These are phyloP conservation scores for Camelina sativa DNA, from an alignment of 345 rosid species.

Conservation along the genomic window DNA sequence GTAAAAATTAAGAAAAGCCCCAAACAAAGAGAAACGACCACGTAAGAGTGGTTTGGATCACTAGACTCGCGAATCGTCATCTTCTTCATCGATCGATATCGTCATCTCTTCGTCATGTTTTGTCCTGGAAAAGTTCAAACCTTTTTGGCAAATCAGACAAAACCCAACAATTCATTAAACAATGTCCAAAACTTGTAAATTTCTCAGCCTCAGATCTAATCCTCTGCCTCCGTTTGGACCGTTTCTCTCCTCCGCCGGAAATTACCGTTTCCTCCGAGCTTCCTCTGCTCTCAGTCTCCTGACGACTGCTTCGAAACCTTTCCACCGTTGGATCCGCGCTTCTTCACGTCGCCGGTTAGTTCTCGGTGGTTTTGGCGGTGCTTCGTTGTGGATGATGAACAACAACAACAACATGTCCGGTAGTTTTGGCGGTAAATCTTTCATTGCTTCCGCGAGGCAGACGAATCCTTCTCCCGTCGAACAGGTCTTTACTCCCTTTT, in stretches of 20 bases:
- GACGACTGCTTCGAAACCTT: slow-evolving; percentile 35
- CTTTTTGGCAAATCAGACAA: slow-evolving; percentile 21
- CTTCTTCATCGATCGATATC: slow-evolving; percentile 20
- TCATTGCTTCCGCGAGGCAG: slow-evolving; percentile 78
- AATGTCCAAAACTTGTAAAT: slow-evolving; percentile 49
- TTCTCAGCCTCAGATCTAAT: slow-evolving; percentile 44
- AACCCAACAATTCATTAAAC: slow-evolving; percentile 9
- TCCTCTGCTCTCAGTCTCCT: slow-evolving; percentile 40
- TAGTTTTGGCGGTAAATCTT: slow-evolving; percentile 49
- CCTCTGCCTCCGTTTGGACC: slow-evolving; percentile 24
- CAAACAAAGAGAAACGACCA: slow-evolving; percentile 19
- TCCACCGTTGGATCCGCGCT: slow-evolving; percentile 37
- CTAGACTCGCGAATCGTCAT: slow-evolving; percentile 32
- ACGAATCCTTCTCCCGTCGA: slow-evolving; percentile 61
- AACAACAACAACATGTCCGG: slow-evolving; percentile 54
- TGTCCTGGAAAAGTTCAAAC: slow-evolving; percentile 9
- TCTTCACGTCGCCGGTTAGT: slow-evolving; percentile 59
- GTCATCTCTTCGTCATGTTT: slow-evolving; percentile 8
- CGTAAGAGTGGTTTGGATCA: slow-evolving; percentile 39
- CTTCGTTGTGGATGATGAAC: slow-evolving; percentile 66
- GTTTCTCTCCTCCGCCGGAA: slow-evolving; percentile 16
- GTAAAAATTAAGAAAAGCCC: neutral
- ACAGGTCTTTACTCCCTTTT: slow-evolving; percentile 53
- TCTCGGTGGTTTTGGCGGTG: slow-evolving; percentile 57
- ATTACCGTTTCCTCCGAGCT: slow-evolving; percentile 15